Evolutionary conservation across 2,329 filamentous ascomycete genomes (phyloP).

Genomic region (Pezicula rhizophila): DNA sequence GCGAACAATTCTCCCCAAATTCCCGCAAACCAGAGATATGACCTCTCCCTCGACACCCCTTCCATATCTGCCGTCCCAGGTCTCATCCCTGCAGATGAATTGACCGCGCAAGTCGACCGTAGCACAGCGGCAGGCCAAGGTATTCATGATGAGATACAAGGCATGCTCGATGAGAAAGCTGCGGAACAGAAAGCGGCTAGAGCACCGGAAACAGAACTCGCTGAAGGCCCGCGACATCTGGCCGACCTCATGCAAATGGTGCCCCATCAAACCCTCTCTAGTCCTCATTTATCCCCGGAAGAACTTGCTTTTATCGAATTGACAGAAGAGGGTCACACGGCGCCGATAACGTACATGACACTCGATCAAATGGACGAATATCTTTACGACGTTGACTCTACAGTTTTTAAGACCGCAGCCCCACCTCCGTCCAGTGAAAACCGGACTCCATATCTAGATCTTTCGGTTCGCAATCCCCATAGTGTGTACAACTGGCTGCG

Average conservation of each 20-base stretch:
- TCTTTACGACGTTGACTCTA: conserved; percentile 49
- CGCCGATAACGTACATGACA: conserved; percentile 61
- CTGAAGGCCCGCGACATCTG: conserved; percentile 22
- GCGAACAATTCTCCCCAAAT: conserved; percentile 82
- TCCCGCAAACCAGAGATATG: conserved; percentile 66
- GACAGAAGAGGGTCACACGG: conserved; percentile 40
- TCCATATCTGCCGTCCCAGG: conserved; percentile 17
- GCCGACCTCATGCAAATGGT: conserved; percentile 17
- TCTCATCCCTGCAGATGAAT: conserved; percentile 19
- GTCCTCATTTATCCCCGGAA: conserved; percentile 23
- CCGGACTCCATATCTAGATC: conserved; percentile 36
- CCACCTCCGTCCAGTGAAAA: conserved; percentile 26
- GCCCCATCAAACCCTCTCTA: conserved; percentile 18
- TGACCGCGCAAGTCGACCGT: conserved; percentile 14
- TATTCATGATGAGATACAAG: conserved; percentile 20
- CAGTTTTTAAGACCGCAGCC: conserved; percentile 25
- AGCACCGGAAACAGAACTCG: conserved; percentile 1
- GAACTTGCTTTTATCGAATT: conserved; percentile 29
- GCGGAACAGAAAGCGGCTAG: conserved; percentile 3
- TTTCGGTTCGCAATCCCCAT: conserved; percentile 69
- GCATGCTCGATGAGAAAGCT: conserved; percentile 19
- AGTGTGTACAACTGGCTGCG: conserved; percentile 95
- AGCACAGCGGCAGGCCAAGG: conserved; percentile 21
- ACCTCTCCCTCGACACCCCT: conserved; percentile 44
- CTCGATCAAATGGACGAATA: conserved; percentile 70